Conservation (phyloP, 495 filamentous ascomycete genomes). For the Friedmanniomyces simplex region DNA sequence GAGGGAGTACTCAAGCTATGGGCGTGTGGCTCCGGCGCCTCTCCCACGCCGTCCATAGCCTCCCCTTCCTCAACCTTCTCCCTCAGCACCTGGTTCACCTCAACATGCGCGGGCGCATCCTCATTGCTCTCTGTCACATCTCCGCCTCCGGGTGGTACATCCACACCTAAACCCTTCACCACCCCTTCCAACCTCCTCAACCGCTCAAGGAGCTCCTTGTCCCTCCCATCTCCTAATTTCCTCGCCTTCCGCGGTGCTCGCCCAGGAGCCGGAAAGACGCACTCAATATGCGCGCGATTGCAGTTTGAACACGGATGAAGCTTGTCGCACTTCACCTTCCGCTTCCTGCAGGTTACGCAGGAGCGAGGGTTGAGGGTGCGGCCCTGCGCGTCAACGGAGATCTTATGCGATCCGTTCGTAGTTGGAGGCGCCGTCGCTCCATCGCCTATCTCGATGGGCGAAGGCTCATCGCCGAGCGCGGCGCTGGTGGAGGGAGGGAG, state of each 20-base stretch:
- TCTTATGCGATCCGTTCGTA: neutral
- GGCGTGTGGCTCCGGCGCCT: neutral
- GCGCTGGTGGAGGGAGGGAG: neutral
- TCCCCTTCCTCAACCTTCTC: neutral
- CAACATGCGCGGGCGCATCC: neutral
- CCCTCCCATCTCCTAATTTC: constrained; percentile 51
- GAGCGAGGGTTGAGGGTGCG: constrained; percentile 52
- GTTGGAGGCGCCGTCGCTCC: neutral
- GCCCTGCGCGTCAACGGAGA: constrained; percentile 12
- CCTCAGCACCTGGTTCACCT: neutral
- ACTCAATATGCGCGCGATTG: constrained; percentile 63
- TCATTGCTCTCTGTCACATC: neutral
- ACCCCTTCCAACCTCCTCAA: constrained; percentile 72
- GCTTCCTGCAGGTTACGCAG: constrained; percentile 71
- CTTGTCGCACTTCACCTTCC: constrained; percentile 88
- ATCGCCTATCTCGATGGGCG: neutral
- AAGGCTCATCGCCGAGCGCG: neutral
- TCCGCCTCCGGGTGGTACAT: constrained; percentile 24
- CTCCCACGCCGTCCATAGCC: neutral
- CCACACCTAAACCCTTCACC: constrained; percentile 53
- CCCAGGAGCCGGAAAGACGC: constrained; percentile 73
- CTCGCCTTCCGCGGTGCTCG: constrained; percentile 64
- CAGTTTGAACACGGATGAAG: constrained; percentile 75
- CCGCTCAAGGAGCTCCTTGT: constrained; percentile 59
- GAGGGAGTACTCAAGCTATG: neutral